Evolutionary conservation across 805 yeast genomes (phyloP).

Genomic region (Wickerhamomyces chaumierensis): DNA sequence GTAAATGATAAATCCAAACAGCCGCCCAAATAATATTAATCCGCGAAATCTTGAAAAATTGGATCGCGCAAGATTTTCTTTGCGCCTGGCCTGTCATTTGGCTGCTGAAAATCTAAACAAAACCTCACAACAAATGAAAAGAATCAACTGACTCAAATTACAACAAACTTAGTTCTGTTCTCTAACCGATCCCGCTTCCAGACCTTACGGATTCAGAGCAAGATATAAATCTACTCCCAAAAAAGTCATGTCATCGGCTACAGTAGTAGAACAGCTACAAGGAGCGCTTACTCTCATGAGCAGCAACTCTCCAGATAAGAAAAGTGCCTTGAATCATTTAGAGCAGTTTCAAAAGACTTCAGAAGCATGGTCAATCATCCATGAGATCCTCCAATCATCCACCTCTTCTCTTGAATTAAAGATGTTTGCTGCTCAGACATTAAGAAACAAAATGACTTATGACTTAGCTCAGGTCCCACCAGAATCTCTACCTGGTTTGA

Average conservation of each 20-base stretch:
- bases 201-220: no score
- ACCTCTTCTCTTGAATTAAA: conserved; percentile 38
- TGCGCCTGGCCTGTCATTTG: no score
- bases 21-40: no score
- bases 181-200: no score
- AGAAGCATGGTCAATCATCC: conserved; percentile 70
- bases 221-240: not conserved
- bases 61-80: no score
- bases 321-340: conserved; percentile 41
- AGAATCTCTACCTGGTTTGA: conserved; percentile 46
- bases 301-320: conserved; percentile 21
- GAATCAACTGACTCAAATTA: no score
- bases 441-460: conserved; percentile 72
- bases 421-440: conserved; percentile 85
- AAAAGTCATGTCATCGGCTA: conserved; percentile 2
- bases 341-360: conserved; percentile 76
- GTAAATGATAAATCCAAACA: no score
- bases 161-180: no score
- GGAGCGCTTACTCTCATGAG: conserved; percentile 18
- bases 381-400: conserved; percentile 33
- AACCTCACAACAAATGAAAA: no score
- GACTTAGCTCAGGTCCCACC: conserved; percentile 72
- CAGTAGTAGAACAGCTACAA: conserved; percentile 7
- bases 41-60: no score
- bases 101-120: no score